Evolutionary conservation across 78 protist genomes (phyloP).

Genomic region (Bodo saltans): DNA sequence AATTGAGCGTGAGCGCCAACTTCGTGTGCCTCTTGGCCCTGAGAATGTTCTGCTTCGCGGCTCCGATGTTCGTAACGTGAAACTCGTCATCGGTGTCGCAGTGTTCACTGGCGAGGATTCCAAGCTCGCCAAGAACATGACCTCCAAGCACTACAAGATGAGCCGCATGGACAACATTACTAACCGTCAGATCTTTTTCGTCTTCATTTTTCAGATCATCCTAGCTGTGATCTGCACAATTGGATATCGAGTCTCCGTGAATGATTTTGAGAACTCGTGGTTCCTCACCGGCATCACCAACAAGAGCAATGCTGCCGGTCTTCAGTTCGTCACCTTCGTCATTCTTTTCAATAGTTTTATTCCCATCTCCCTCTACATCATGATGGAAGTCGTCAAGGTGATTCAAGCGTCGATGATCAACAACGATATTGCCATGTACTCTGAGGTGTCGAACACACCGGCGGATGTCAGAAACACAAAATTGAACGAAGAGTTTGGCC

Average conservation of each 20-base stretch:
- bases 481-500: constrained; percentile 53
- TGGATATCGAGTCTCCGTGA: background rate
- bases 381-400: constrained; percentile 80
- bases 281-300: background rate
- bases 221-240: background rate
- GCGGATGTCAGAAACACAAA: constrained; percentile 21
- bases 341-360: constrained; percentile 78
- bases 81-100: constrained; percentile 25
- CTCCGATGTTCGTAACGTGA: constrained; percentile 29
- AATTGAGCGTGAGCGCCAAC: constrained; percentile 28
- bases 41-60: constrained; percentile 41
- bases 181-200: constrained; percentile 24
- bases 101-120: constrained; percentile 40
- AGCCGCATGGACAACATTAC: background rate
- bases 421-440: constrained; percentile 39
- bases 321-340: constrained; percentile 62
- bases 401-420: constrained; percentile 59
- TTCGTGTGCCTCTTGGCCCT: background rate
- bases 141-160: constrained; percentile 1
- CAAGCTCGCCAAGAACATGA: constrained; percentile 41
- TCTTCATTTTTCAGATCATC: constrained; percentile 12
- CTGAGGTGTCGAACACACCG: constrained; percentile 10
- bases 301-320: background rate
- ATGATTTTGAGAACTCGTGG: background rate
- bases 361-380: constrained; percentile 82